A percentile compares a stretch with the other conserved stretches of the same genome.
Evolutionary conservation across 1,139 yeast genomes (phyloP).

Genomic region (Waltiozyma sp.): DNA sequence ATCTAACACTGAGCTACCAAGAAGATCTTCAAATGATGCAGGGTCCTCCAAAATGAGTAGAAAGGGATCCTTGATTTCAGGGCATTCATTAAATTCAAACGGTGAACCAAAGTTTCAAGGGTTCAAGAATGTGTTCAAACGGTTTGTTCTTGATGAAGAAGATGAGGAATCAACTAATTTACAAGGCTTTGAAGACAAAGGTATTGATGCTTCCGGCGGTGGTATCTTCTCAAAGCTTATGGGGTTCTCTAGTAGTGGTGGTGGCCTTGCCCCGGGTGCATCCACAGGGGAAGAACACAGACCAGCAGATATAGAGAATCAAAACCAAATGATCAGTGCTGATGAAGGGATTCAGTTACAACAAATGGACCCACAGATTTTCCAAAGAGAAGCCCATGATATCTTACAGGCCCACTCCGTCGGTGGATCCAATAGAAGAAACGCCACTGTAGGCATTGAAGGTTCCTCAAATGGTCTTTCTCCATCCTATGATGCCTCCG

Average conservation of each 20-base stretch:
- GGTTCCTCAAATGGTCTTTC: neutral
- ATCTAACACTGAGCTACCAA: neutral
- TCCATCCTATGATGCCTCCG: constrained; percentile 2
- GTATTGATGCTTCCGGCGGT: constrained; percentile 10
- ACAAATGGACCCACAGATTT: constrained; percentile 13
- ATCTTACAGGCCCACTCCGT: constrained; percentile 15
- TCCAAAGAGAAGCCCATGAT: constrained; percentile 18
- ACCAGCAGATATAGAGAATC: constrained; percentile 11
- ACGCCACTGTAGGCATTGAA: constrained; percentile 2
- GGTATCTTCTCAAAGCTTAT: constrained; percentile 20
- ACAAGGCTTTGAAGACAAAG: constrained; percentile 6
- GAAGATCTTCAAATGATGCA: neutral
- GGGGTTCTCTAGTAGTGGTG: constrained; percentile 12
- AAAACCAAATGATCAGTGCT: constrained; percentile 2
- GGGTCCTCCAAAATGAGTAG: neutral
- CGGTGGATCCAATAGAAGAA: constrained; percentile 1
- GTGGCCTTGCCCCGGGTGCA: constrained; percentile 24
- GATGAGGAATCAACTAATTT: constrained; percentile 11
- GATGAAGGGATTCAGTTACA: constrained; percentile 13
- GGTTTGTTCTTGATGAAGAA: constrained; percentile 11
- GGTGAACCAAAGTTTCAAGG: constrained; percentile 2
- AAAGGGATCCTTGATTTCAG: neutral
- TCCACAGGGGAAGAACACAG: constrained; percentile 4
- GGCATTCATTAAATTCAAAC: neutral
- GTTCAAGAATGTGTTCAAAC: constrained; percentile 2